Percentiles rank a stretch among this genome's conserved stretches.
These are phyloP conservation scores for Jacaranda mimosifolia DNA, from an alignment of 257 asterid species.

Conservation along the genomic window DNA sequence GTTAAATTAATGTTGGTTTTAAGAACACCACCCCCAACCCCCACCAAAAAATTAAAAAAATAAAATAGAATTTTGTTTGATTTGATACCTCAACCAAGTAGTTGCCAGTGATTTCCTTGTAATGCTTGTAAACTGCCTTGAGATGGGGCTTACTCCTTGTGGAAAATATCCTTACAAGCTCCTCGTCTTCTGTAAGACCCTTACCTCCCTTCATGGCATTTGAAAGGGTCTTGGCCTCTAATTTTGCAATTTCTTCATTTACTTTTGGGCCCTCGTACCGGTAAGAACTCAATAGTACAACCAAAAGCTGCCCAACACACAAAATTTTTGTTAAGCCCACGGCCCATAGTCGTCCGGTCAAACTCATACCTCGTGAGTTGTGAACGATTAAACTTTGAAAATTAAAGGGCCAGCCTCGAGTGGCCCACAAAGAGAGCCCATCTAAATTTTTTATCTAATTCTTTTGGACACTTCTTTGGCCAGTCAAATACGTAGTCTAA, in stretches of 20 bases:
- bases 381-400: too few relatives aligned
- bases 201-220: conserved; percentile 49
- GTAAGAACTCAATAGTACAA: conserved; percentile 76
- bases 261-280: conserved; percentile 82
- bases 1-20: too few relatives aligned
- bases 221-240: conserved; percentile 65
- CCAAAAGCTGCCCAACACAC: conserved; percentile 64
- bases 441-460: not conserved
- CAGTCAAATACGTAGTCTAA: not conserved
- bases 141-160: conserved; percentile 84
- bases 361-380: too few relatives aligned
- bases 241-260: conserved; percentile 63
- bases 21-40: too few relatives aligned
- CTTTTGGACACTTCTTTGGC: not conserved
- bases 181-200: conserved; percentile 53
- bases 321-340: not conserved
- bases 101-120: conserved; percentile 69
- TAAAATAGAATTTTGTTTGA: not conserved
- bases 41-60: too few relatives aligned
- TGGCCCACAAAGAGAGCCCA: not conserved
- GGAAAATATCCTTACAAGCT: conserved; percentile 65
- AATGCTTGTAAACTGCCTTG: conserved; percentile 58
- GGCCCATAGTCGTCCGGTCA: not conserved
- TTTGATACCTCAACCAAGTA: conserved; percentile 68
- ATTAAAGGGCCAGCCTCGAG: too few relatives aligned